Percentiles rank a stretch among this genome's conserved stretches.
phyloP scores from a whole-genome alignment of 768 basidiomycete species.

The Leucocoprinus birnbaumii region DNA sequence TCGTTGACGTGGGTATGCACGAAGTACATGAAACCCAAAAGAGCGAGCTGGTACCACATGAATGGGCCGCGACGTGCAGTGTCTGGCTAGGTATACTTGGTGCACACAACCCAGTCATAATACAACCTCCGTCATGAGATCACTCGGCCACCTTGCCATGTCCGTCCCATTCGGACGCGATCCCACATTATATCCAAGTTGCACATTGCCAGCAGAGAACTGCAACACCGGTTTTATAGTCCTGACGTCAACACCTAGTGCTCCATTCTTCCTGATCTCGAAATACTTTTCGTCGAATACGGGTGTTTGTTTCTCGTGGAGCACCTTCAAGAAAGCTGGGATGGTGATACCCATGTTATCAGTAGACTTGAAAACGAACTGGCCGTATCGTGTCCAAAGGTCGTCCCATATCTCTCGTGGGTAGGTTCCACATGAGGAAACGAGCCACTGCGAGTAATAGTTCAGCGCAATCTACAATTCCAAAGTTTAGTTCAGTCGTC shows the following conservation, averaged over 20 bases:
- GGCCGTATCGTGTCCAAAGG: constrained; percentile 17
- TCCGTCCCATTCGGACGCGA: constrained; percentile 21
- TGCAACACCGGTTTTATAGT: constrained; percentile 19
- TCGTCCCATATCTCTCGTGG: constrained; percentile 19
- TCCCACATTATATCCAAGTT: constrained; percentile 19
- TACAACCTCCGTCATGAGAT: constrained; percentile 18
- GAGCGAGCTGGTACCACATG: no score
- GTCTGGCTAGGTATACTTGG: no score
- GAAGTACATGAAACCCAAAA: no score
- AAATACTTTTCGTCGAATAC: constrained; percentile 18
- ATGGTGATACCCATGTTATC: constrained; percentile 20
- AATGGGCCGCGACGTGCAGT: no score
- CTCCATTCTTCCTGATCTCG: constrained; percentile 18
- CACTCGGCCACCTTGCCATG: constrained; percentile 19
- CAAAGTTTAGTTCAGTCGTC: not conserved
- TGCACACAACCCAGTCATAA: no score
- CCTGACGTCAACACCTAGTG: constrained; percentile 14
- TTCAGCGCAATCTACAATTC: constrained; percentile 19
- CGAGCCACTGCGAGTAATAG: constrained; percentile 25
- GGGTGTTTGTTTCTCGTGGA: constrained; percentile 12
- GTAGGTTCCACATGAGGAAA: constrained; percentile 17
- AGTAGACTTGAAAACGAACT: constrained; percentile 15
- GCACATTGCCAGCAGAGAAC: constrained; percentile 16
- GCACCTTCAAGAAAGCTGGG: constrained; percentile 11
- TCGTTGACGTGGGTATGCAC: no score